Evolutionary conservation across 2,329 filamentous ascomycete species (phyloP), one percentile per base, ranked within the genome.

Genomic region (Graphilbum fragrans): DNA sequence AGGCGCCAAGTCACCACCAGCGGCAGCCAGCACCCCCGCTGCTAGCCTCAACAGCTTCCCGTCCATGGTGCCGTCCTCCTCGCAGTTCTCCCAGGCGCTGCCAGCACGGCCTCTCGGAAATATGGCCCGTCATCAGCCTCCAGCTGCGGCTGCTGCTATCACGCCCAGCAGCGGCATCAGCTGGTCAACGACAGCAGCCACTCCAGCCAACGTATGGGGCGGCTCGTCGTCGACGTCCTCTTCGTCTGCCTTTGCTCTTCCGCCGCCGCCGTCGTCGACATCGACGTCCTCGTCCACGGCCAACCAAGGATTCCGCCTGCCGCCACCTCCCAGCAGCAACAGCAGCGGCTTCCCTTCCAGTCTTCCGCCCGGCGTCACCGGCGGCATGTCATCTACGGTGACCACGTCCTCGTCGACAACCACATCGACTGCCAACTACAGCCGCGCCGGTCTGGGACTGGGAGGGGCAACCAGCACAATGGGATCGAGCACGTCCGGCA

Each of bases 51-150:
- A 60, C 17, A 61, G 64, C 16, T 75, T 80, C 48, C 65, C 70
- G 37, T 53, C 71, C 17, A 63, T 81, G 46, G 67, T 69, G 2
- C 77, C 77, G 0, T 69, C 71, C 4, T 63, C 69, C 14, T 80
- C 77, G 2, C 77, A 82, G 55, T 80, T 69, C 53, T 79, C 76
- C 2, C 67, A 79, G 45, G 76, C 77, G 0, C 56, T 78, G 23
- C 72, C 72, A 41, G 70, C 72, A 2, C 56, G 56, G 18, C 52
- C 50, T 1, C 18, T 44, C 3, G 6, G 12, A 20, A 22, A 31
- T 19, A n/a, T n/a, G n/a, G n/a, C n/a, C n/a, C n/a, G n/a, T n/a
- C n/a, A n/a, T n/a, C n/a, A n/a, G n/a, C 6, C 17, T 11, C n/a
- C 17, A 5, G 16, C 34, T 21, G 47, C 45, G 3, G 45, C 48